Evolutionary conservation across 2,329 filamentous ascomycete genomes (phyloP), one percentile per base, ranked within the genome.

Genomic region (Penicillium sclerotigenum): DNA sequence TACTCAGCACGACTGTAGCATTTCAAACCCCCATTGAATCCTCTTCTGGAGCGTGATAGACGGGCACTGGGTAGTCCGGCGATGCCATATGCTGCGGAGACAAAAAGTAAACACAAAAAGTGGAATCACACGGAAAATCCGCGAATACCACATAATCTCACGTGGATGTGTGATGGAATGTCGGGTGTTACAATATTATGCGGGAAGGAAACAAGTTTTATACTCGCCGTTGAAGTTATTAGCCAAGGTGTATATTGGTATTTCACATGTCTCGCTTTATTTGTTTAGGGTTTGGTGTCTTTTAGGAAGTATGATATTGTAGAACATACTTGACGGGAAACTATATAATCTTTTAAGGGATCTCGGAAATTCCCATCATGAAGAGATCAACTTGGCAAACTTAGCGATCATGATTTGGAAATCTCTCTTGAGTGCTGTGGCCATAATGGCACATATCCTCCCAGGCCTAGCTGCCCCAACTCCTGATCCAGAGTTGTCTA

Each of bases 1-100:
- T 28, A 40, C 24, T 31, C 26, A 26, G 24, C 41, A 33, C 51
- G 18, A 53, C 51, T 48, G 51, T 53, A 41, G 28, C 51, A 53
- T 53, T 22, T 47, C 14, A 36, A 31, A 1, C 4, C 16, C 20
- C 8, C 1, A 34, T 51, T 45, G 28, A 26, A 5, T 34, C n/a
- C 14, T 11, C 22, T 13, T 36, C 16, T 22, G 8, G 29, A 38
- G 10, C 26, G n/a, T 37, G 34, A 49, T 36, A 14, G 22, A 29
- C 4, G 7, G 46, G 6, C 3, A 18, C n/a, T 20, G 11, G 18
- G 8, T 8, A 42, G 14, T 9, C 6, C n/a, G 1, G 8, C n/a
- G 3, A 37, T 34, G 4, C 5, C 29, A 46, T 33, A 29, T 46
- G 40, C 28, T 9, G 13, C 9, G 24, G 11, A 26, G 6, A 16